Percentiles rank a stretch among this genome's conserved stretches.
Conservation (phyloP, 352 stramenopile genomes). For the Phytophthora boehmeriae region DNA sequence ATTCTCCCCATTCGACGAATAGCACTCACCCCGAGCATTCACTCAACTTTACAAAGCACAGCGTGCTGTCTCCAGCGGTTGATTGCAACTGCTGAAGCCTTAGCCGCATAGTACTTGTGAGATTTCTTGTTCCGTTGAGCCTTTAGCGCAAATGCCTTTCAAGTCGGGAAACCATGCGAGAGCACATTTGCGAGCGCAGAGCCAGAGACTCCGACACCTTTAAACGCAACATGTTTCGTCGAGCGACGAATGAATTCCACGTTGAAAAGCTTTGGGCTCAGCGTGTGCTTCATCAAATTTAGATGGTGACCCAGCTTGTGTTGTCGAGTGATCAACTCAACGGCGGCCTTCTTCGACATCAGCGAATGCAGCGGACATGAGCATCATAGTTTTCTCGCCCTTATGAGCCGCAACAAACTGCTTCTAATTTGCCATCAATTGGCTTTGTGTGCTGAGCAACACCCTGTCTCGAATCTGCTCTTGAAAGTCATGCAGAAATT, state of each 20-base stretch:
- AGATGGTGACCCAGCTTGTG: conserved; percentile 40
- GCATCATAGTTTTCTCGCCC: conserved; percentile 44
- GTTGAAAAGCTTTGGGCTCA: conserved; percentile 42
- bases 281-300: no score
- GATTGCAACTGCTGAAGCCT: conserved; percentile 13
- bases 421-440: conserved; percentile 25
- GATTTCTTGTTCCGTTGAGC: conserved; percentile 20
- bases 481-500: conserved; percentile 23
- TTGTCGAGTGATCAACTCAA: conserved; percentile 3
- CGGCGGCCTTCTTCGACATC: conserved; percentile 15
- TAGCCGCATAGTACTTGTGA: conserved; percentile 7
- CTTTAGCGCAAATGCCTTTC: conserved; percentile 23
- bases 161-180: conserved; percentile 40
- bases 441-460: conserved; percentile 17
- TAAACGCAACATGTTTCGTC: conserved; percentile 17
- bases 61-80: conserved; percentile 50
- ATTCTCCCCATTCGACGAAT: conserved; percentile 16
- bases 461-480: conserved; percentile 26
- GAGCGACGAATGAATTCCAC: conserved; percentile 37
- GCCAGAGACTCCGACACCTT: conserved; percentile 36
- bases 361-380: no score
- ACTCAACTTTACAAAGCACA: conserved; percentile 50
- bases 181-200: conserved; percentile 34
- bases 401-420: conserved; percentile 38
- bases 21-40: conserved; percentile 45